These are phyloP conservation scores for Telfairia occidentalis DNA, from an alignment of 331 rosid species.

Conservation along the genomic window DNA sequence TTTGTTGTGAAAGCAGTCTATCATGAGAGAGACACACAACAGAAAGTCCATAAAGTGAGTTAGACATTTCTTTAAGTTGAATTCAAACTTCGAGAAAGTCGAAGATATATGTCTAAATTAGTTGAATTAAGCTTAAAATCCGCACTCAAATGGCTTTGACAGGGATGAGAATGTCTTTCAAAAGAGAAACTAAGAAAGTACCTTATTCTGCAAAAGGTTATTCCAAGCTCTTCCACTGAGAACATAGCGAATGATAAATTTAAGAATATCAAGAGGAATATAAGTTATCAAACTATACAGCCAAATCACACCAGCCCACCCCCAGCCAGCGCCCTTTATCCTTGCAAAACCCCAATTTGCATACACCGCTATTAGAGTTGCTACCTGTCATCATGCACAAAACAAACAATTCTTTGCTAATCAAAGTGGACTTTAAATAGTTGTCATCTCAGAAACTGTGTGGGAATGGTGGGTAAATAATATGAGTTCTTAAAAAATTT, in stretches of 20 bases:
- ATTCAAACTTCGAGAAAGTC: too few relatives aligned
- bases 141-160: too few relatives aligned
- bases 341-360: slow-evolving; percentile 76
- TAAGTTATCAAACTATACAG: slow-evolving; percentile 73
- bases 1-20: slow-evolving; percentile 98
- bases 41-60: neutral
- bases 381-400: slow-evolving; percentile 36
- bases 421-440: too few relatives aligned
- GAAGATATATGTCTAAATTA: too few relatives aligned
- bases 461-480: too few relatives aligned
- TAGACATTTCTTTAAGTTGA: too few relatives aligned
- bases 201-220: slow-evolving; percentile 96
- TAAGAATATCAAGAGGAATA: slow-evolving; percentile 74
- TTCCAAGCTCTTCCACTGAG: slow-evolving; percentile 94
- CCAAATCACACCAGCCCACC: slow-evolving; percentile 99
- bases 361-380: slow-evolving; percentile 82
- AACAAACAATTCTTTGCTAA: too few relatives aligned
- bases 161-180: too few relatives aligned
- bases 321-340: slow-evolving; percentile 89
- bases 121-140: too few relatives aligned
- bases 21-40: slow-evolving; percentile 6
- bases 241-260: slow-evolving; percentile 74
- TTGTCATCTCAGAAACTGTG: too few relatives aligned
- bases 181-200: neutral
- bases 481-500: too few relatives aligned